Conservation (phyloP, 2,329 filamentous ascomycete species). For the Aspergillus unguis region DNA sequence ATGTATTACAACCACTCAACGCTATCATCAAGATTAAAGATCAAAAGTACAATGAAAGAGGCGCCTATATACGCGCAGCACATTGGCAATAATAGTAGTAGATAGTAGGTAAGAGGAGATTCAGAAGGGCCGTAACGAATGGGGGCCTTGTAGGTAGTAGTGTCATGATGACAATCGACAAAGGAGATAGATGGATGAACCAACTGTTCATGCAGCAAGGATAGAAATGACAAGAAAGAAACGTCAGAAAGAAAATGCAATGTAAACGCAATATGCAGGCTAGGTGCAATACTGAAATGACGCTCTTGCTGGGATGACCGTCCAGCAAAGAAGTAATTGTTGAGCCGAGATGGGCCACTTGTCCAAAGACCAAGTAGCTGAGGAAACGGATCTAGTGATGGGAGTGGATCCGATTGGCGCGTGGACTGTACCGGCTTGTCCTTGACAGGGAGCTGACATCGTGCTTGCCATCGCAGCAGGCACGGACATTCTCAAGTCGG, state of each 20-base stretch:
- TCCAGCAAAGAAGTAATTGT: constrained; percentile 6
- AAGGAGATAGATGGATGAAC: constrained; percentile 15
- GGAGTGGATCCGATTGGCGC: constrained; percentile 37
- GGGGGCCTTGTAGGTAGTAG: constrained; percentile 10
- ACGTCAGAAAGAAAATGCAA: constrained; percentile 11
- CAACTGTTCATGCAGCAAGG: constrained; percentile 16
- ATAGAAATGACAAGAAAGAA: constrained; percentile 16
- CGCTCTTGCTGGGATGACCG: constrained; percentile 7
- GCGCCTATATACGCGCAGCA: constrained; percentile 11
- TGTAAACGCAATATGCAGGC: constrained; percentile 11
- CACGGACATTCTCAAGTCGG: constrained; percentile 87
- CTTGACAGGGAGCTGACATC: constrained; percentile 55
- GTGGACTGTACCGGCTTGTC: constrained; percentile 41
- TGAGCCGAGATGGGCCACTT: neutral
- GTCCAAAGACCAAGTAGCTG: too few relatives aligned
- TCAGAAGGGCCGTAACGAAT: constrained; percentile 15
- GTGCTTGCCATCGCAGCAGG: constrained; percentile 91
- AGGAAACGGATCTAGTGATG: constrained; percentile 25
- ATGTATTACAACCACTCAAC: constrained; percentile 15
- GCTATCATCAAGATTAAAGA: constrained; percentile 18
- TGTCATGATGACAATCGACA: constrained; percentile 17
- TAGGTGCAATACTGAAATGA: neutral
- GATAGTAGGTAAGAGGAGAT: constrained; percentile 7
- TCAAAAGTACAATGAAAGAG: constrained; percentile 12
- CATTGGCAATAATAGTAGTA: neutral